Conservation (phyloP, 2,329 filamentous ascomycete species). For the Xylaria sp. region DNA sequence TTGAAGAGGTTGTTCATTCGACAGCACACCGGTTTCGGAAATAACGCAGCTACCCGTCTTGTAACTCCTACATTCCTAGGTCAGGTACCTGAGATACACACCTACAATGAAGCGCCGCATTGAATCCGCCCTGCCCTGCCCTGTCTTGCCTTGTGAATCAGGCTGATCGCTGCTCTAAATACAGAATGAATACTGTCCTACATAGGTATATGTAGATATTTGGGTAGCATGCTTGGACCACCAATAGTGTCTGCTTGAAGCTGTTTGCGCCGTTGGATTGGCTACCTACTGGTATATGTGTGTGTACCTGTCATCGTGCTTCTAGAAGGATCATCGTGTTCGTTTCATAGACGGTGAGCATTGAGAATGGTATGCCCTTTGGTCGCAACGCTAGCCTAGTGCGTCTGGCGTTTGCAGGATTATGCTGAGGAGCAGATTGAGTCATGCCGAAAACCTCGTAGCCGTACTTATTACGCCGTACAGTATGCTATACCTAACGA, state of each 20-base stretch:
- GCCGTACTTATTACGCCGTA: not conserved
- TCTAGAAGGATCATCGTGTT: not conserved
- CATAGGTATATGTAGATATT: not conserved
- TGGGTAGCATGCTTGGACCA: not conserved
- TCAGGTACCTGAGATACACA: not conserved
- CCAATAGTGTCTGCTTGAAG: not conserved
- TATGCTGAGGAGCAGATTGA: slow-evolving; percentile 18
- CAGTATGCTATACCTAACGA: not conserved
- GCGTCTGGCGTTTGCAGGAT: slow-evolving; percentile 21
- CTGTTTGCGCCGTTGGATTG: not conserved
- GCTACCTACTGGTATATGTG: not conserved
- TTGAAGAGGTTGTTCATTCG: not conserved
- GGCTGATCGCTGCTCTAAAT: not conserved
- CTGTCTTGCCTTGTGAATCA: not conserved
- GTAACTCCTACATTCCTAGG: not conserved
- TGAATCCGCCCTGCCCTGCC: not conserved
- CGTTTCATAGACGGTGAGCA: not conserved
- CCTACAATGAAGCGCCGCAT: not conserved
- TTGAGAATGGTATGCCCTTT: not conserved
- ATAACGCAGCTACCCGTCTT: slow-evolving; percentile 6
- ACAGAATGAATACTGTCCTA: not conserved
- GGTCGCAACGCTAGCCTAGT: slow-evolving; percentile 5
- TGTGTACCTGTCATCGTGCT: not conserved
- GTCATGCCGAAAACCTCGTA: slow-evolving; percentile 27
- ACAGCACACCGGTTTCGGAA: slow-evolving; percentile 9